Conservation (phyloP, 2,329 filamentous ascomycete genomes). For the Fusarium piperis region DNA sequence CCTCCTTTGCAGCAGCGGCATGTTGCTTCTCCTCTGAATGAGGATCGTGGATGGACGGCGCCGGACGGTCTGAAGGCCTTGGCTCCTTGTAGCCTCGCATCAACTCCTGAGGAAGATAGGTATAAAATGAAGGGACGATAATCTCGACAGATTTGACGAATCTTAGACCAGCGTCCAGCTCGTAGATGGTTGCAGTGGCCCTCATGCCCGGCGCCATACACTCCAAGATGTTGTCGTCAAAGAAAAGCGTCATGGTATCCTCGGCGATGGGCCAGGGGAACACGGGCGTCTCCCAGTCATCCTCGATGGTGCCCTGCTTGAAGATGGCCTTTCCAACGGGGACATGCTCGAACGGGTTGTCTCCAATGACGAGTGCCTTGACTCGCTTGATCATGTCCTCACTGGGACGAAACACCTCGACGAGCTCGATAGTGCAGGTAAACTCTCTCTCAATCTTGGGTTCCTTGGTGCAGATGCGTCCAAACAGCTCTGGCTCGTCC, state of each 20-base stretch:
- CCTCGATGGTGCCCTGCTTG: slow-evolving; percentile 57
- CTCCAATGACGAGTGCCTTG: slow-evolving; percentile 50
- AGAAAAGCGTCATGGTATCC: slow-evolving; percentile 61
- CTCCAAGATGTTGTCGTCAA: slow-evolving; percentile 68
- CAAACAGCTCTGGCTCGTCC: slow-evolving; percentile 45
- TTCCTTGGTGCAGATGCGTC: slow-evolving; percentile 34
- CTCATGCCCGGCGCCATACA: slow-evolving; percentile 73
- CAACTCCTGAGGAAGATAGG: slow-evolving; percentile 72
- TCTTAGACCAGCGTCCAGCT: slow-evolving; percentile 69
- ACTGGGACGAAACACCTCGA: slow-evolving; percentile 58
- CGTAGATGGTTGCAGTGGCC: slow-evolving; percentile 63
- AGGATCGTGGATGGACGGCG: slow-evolving; percentile 54
- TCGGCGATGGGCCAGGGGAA: slow-evolving; percentile 22
- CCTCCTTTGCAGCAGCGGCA: slow-evolving; percentile 28
- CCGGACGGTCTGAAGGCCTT: slow-evolving; percentile 53
- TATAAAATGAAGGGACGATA: slow-evolving; percentile 70
- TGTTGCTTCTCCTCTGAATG: slow-evolving; percentile 44
- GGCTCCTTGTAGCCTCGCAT: slow-evolving; percentile 75
- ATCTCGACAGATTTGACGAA: slow-evolving; percentile 70
- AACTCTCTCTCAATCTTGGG: slow-evolving; percentile 55
- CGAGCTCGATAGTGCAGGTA: slow-evolving; percentile 69
- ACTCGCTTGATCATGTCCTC: slow-evolving; percentile 55
- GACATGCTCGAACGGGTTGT: slow-evolving; percentile 47
- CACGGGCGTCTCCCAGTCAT: slow-evolving; percentile 55
- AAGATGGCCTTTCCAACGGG: slow-evolving; percentile 58